A percentile compares a stretch with the other conserved stretches of the same genome.
phyloP scores from a whole-genome alignment of 805 yeast genomes.

The Saccharomycopsis sp. region DNA sequence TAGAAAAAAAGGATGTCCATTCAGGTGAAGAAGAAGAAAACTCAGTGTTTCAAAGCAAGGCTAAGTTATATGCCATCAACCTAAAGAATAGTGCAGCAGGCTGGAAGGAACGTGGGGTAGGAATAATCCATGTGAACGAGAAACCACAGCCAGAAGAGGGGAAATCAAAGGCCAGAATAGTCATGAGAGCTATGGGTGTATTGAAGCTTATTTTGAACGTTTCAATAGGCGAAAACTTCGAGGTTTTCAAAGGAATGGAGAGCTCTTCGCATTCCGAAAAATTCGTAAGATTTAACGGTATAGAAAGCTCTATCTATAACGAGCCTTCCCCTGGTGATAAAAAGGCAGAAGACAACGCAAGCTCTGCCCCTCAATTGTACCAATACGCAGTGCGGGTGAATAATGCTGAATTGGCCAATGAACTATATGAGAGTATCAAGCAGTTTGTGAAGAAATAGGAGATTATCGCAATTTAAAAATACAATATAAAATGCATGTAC shows the following conservation, averaged over 20 bases:
- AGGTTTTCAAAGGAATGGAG: constrained; percentile 72
- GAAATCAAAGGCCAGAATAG: constrained; percentile 48
- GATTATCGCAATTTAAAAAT: too few relatives aligned
- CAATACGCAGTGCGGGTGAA: constrained; percentile 80
- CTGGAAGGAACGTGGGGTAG: constrained; percentile 96
- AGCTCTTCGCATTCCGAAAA: constrained; percentile 81
- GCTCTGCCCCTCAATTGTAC: constrained; percentile 53
- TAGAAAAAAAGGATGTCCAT: constrained; percentile 50
- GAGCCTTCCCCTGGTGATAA: constrained; percentile 1
- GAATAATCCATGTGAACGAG: constrained; percentile 73
- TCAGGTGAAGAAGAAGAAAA: constrained; percentile 92
- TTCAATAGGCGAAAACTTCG: constrained; percentile 49
- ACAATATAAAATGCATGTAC: too few relatives aligned
- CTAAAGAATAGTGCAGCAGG: constrained; percentile 61
- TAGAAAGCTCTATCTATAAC: constrained; percentile 32
- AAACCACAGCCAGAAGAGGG: constrained; percentile 21
- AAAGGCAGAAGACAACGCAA: neutral
- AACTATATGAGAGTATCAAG: constrained; percentile 46
- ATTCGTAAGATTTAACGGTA: constrained; percentile 66
- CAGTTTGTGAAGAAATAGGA: constrained; percentile 11
- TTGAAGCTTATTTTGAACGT: constrained; percentile 75
- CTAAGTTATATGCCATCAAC: constrained; percentile 73
- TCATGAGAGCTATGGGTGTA: constrained; percentile 88
- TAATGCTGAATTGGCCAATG: constrained; percentile 51
- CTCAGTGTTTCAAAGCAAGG: constrained; percentile 59